phyloP scores from a whole-genome alignment of 176 grass and related monocot genomes.

The Triticum aestivum region DNA sequence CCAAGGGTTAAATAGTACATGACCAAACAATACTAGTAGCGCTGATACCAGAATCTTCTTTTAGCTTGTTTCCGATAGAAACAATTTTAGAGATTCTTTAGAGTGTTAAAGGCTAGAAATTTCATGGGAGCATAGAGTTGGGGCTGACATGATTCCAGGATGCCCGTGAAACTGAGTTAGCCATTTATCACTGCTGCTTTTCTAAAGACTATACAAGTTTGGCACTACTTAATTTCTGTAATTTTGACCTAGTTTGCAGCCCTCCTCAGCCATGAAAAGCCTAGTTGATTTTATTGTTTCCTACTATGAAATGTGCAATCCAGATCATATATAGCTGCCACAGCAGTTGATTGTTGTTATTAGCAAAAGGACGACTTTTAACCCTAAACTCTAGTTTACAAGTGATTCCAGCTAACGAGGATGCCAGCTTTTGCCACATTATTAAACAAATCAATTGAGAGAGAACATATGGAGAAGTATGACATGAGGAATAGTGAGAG shows the following conservation, averaged over 20 bases:
- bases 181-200: neutral
- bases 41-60: neutral
- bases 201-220: neutral
- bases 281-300: neutral
- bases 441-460: neutral
- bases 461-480: neutral
- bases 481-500: neutral
- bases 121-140: neutral
- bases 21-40: neutral
- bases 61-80: neutral
- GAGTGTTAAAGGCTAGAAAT: neutral
- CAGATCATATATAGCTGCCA: neutral
- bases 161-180: neutral
- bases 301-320: neutral
- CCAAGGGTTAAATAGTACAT: neutral
- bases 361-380: neutral
- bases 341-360: neutral
- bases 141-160: neutral
- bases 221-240: neutral
- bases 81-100: neutral
- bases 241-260: neutral
- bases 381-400: neutral
- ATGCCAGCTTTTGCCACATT: neutral
- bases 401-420: neutral
- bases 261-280: neutral